Conservation (phyloP, 345 rosid species). For the Bretschneidera sinensis region DNA sequence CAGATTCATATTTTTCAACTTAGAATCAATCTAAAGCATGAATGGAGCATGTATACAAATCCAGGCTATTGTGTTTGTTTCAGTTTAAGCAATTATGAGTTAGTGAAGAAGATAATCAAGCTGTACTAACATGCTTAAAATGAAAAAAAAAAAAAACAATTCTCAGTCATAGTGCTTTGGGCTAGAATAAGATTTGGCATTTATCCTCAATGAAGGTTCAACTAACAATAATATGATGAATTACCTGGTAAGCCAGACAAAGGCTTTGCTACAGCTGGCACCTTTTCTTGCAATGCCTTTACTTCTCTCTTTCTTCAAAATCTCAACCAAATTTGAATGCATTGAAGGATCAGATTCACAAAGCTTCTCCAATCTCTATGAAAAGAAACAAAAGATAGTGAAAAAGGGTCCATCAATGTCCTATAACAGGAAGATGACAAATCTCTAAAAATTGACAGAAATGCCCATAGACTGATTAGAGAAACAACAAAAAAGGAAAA, state of each 20-base stretch:
- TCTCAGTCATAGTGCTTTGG: no score
- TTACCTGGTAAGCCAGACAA: conserved; percentile 95
- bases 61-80: no score
- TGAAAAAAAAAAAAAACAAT: no score
- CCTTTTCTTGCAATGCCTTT: conserved; percentile 54
- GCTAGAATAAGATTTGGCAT: no score
- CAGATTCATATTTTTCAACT: no score
- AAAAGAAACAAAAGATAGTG: no score
- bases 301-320: conserved; percentile 58
- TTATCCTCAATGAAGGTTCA: no score
- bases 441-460: conserved; percentile 8
- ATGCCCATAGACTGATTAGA: conserved; percentile 9
- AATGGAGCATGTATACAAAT: no score
- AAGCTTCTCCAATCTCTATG: conserved; percentile 64
- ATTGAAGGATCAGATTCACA: conserved; percentile 50
- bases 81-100: no score
- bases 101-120: no score
- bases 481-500: conserved; percentile 3
- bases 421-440: not conserved
- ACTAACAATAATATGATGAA: not conserved
- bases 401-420: not conserved
- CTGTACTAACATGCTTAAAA: no score
- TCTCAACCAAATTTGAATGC: conserved; percentile 61
- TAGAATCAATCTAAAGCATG: no score
- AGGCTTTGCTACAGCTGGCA: conserved; percentile 65